Percentiles rank a stretch among this genome's conserved stretches.
Evolutionary conservation across 495 filamentous ascomycete genomes (phyloP).

Genomic region (Aspergillus conjunctus): DNA sequence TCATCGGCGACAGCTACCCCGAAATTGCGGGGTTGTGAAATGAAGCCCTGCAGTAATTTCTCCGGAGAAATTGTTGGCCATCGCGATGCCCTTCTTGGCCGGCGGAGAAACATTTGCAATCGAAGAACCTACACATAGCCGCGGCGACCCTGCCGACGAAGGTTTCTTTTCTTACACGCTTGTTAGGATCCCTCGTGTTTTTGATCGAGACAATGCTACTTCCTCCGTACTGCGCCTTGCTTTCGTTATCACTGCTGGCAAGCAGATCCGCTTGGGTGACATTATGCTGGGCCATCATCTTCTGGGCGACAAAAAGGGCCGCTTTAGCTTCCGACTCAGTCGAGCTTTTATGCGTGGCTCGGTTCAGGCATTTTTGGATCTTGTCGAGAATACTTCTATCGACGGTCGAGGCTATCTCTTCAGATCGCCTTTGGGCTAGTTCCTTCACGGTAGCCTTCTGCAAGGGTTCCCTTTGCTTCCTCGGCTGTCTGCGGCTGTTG

Average conservation of each 20-base stretch:
- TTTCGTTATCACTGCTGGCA: conserved; percentile 15
- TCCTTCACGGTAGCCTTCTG: conserved; percentile 19
- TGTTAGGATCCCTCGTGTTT: neutral
- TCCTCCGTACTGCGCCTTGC: conserved; percentile 23
- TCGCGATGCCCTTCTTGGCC: neutral
- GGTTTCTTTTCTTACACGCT: conserved; percentile 4
- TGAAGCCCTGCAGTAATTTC: conserved; percentile 15
- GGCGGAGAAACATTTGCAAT: conserved; percentile 12
- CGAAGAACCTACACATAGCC: conserved; percentile 9
- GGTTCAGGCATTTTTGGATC: conserved; percentile 36
- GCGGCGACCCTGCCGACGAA: neutral
- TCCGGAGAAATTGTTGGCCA: conserved; percentile 5
- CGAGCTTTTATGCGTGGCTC: conserved; percentile 28
- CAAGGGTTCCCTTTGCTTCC: neutral
- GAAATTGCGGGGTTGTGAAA: conserved; percentile 11
- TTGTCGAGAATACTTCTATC: conserved; percentile 27
- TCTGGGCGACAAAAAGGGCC: conserved; percentile 31
- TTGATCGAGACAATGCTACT: conserved; percentile 25
- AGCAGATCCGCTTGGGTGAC: conserved; percentile 33
- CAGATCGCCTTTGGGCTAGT: neutral
- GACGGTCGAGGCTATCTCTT: neutral
- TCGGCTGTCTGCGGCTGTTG: neutral
- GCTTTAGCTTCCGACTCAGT: conserved; percentile 31
- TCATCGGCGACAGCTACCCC: conserved; percentile 11
- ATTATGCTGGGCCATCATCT: conserved; percentile 33